These are phyloP conservation scores for Phytophthora litchii DNA, from an alignment of 352 stramenopile species.

Conservation along the genomic window DNA sequence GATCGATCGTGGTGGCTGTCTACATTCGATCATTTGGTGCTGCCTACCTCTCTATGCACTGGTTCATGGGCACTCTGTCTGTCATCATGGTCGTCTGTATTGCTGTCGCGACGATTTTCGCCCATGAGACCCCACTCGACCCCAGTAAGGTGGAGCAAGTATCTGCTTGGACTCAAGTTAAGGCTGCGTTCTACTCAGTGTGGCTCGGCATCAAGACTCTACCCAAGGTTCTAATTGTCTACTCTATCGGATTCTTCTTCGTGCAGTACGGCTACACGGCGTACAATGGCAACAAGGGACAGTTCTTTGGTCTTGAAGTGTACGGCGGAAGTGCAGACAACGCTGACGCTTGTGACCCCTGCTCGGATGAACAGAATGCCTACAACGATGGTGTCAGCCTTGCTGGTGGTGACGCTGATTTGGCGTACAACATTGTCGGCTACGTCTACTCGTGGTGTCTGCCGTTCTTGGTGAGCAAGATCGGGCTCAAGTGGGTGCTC, in stretches of 20 bases:
- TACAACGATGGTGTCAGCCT: conserved; percentile 53
- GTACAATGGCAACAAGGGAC: conserved; percentile 54
- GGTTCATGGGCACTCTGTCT: conserved; percentile 32
- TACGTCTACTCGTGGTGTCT: conserved; percentile 42
- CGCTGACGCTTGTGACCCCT: conserved; percentile 34
- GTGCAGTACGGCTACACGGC: conserved; percentile 46
- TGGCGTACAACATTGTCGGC: conserved; percentile 47
- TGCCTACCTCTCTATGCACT: conserved; percentile 38
- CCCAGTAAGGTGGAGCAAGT: conserved; percentile 15
- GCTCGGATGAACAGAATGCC: conserved; percentile 31
- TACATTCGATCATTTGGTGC: conserved; percentile 52
- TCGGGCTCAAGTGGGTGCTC: conserved; percentile 47
- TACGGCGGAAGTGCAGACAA: conserved; percentile 31
- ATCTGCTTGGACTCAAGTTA: conserved; percentile 21
- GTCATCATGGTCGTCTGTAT: conserved; percentile 43
- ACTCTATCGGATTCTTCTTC: conserved; percentile 39
- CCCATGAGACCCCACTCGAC: conserved; percentile 41
- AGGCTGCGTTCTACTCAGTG: conserved; percentile 36
- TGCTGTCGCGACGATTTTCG: conserved; percentile 24
- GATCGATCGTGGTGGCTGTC: conserved; percentile 30
- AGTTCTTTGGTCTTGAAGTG: conserved; percentile 53
- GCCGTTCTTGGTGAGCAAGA: conserved; percentile 43
- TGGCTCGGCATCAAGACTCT: conserved; percentile 38
- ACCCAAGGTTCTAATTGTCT: conserved; percentile 31
- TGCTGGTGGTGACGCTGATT: conserved; percentile 39